Evolutionary conservation across 2,329 filamentous ascomycete genomes (phyloP).

Genomic region (Paecilomyces fulvus): DNA sequence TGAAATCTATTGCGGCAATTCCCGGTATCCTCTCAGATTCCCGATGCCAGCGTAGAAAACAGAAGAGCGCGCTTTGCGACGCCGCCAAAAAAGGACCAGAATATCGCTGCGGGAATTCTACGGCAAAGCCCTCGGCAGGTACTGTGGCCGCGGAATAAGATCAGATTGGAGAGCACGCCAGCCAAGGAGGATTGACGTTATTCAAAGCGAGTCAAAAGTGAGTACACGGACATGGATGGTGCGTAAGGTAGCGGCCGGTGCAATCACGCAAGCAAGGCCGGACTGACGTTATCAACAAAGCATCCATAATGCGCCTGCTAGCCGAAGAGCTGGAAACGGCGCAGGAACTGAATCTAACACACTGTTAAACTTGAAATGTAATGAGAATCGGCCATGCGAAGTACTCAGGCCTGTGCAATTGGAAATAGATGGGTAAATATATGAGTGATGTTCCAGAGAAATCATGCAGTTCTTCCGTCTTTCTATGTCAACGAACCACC

Average conservation of each 20-base stretch:
- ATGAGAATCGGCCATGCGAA: too few relatives aligned
- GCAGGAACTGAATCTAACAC: not conserved
- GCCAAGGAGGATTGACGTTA: constrained; percentile 13
- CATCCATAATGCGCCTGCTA: not conserved
- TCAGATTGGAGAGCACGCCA: constrained; percentile 12
- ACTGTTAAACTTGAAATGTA: not conserved
- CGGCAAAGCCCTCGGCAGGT: not conserved
- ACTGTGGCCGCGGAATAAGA: not conserved
- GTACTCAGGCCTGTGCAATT: too few relatives aligned
- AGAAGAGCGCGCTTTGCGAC: not conserved
- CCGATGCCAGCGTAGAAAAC: not conserved
- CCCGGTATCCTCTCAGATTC: not conserved
- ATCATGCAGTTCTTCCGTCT: not conserved
- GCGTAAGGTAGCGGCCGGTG: not conserved
- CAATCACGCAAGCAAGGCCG: constrained; percentile 16
- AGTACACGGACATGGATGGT: not conserved
- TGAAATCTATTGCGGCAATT: not conserved
- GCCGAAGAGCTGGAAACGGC: not conserved
- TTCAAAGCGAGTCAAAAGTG: not conserved
- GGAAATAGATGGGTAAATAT: too few relatives aligned
- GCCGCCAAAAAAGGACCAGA: not conserved
- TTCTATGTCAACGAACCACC: not conserved
- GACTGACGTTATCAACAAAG: constrained; percentile 15
- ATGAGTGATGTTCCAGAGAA: too few relatives aligned
- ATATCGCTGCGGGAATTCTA: not conserved